Evolutionary conservation across 257 asterid species (phyloP).

Genomic region (Nicotiana undulata): DNA sequence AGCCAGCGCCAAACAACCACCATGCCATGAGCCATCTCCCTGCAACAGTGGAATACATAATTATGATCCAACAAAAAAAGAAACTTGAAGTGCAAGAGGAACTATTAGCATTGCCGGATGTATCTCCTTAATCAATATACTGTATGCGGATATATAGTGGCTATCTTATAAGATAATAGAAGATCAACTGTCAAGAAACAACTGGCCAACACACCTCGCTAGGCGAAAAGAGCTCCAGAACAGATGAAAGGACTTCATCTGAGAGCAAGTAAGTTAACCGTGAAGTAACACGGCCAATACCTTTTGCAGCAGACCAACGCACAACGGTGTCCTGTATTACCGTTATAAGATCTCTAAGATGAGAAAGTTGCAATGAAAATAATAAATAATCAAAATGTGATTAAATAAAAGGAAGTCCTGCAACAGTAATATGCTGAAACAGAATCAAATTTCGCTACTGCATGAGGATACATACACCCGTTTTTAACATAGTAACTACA

Average conservation of each 20-base stretch:
- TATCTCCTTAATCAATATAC: not conserved
- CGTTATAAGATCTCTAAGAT: slow-evolving; percentile 3
- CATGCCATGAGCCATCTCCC: slow-evolving; percentile 99
- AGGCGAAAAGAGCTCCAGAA: slow-evolving; percentile 87
- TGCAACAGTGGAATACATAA: slow-evolving; percentile 23
- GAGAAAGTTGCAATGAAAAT: not conserved
- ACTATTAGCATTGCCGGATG: slow-evolving; percentile 6
- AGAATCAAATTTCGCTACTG: not conserved
- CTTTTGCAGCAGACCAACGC: slow-evolving; percentile 99
- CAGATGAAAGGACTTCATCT: slow-evolving; percentile 85
- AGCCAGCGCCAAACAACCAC: slow-evolving; percentile 98
- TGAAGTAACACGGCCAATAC: slow-evolving; percentile 87
- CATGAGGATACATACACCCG: not conserved
- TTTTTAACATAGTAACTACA: not conserved
- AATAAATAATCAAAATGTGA: not conserved
- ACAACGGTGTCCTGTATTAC: slow-evolving; percentile 80
- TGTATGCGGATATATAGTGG: not conserved
- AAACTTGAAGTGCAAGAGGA: not conserved
- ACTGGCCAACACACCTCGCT: slow-evolving; percentile 50
- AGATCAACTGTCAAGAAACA: not conserved
- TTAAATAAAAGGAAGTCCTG: not conserved
- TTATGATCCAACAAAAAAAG: slow-evolving; percentile 3
- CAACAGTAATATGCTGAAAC: not conserved
- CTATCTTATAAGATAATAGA: not conserved
- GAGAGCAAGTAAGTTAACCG: slow-evolving; percentile 68